Percentiles rank a stretch among this genome's conserved stretches.
Evolutionary conservation across 352 stramenopile genomes (phyloP).

Genomic region (Hyaloperonospora arabidopsidis): DNA sequence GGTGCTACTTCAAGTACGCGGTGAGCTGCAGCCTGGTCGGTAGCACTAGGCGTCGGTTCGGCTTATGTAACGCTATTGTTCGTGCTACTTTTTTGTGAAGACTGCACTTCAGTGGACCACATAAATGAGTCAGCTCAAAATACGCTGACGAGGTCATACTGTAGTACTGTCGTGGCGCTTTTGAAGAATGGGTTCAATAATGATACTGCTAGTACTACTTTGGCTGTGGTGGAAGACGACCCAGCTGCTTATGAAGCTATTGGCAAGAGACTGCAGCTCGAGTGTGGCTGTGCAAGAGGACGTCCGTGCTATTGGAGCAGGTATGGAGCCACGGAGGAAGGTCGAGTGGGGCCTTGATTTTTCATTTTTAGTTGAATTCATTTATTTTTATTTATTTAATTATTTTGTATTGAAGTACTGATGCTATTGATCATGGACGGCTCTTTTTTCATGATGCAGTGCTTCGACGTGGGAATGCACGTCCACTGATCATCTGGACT

Average conservation of each 20-base stretch:
- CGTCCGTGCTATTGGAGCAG: slow-evolving; percentile 76
- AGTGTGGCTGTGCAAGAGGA: slow-evolving; percentile 62
- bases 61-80: not conserved
- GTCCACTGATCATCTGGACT: slow-evolving; percentile 59
- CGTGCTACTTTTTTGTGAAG: slow-evolving; percentile 12
- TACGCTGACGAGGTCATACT: slow-evolving; percentile 38
- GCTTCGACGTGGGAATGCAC: slow-evolving; percentile 33
- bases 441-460: slow-evolving; percentile 14
- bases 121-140: slow-evolving; percentile 41
- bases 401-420: slow-evolving; percentile 9
- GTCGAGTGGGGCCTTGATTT: too few relatives aligned
- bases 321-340: slow-evolving; percentile 23
- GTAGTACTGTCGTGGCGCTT: slow-evolving; percentile 30
- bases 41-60: too few relatives aligned
- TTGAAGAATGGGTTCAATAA: slow-evolving; percentile 11
- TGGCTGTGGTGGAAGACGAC: slow-evolving; percentile 9
- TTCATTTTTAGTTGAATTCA: not conserved
- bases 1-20: slow-evolving; percentile 32
- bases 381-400: not conserved
- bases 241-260: slow-evolving; percentile 30
- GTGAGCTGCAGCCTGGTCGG: slow-evolving; percentile 6
- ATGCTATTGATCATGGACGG: too few relatives aligned
- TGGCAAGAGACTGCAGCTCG: slow-evolving; percentile 39
- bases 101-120: slow-evolving; percentile 45
- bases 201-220: not conserved